Percentiles rank a stretch among this genome's conserved stretches.
phyloP scores from a whole-genome alignment of 305 asterid species.

The Ajuga reptans region DNA sequence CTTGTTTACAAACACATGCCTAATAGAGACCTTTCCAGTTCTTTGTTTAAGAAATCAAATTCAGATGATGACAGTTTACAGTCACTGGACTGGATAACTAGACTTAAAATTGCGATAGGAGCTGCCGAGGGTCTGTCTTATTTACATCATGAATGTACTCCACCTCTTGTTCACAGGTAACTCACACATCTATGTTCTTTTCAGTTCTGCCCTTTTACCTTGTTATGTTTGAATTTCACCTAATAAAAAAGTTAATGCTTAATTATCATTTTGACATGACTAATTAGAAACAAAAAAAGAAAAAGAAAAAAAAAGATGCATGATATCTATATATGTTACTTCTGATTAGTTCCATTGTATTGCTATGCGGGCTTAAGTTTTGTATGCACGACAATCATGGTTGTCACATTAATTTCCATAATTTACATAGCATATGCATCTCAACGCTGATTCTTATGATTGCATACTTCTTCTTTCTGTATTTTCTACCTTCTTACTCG shows the following conservation, averaged over 20 bases:
- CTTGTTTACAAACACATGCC: constrained; percentile 52
- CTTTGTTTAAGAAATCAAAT: constrained; percentile 41
- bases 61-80: constrained; percentile 35
- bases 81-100: constrained; percentile 45
- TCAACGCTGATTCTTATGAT: not conserved
- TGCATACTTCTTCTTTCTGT: not conserved
- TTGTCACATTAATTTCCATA: not conserved
- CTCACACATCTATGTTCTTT: not conserved
- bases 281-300: not conserved
- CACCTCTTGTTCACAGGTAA: constrained; percentile 69
- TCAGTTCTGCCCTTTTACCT: not conserved
- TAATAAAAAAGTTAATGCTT: not conserved
- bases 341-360: not conserved
- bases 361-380: not conserved
- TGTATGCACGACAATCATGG: not conserved
- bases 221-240: not conserved
- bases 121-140: constrained; percentile 54
- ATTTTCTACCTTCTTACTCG: not conserved
- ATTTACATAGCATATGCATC: not conserved
- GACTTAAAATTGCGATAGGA: constrained; percentile 49
- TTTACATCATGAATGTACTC: constrained; percentile 52
- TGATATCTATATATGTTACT: not conserved
- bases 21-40: constrained; percentile 44
- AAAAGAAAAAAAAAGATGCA: not conserved
- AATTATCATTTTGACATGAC: not conserved